Evolutionary conservation across 1,284 basidiomycete genomes (phyloP).

Genomic region (Hymenochaete sp.): DNA sequence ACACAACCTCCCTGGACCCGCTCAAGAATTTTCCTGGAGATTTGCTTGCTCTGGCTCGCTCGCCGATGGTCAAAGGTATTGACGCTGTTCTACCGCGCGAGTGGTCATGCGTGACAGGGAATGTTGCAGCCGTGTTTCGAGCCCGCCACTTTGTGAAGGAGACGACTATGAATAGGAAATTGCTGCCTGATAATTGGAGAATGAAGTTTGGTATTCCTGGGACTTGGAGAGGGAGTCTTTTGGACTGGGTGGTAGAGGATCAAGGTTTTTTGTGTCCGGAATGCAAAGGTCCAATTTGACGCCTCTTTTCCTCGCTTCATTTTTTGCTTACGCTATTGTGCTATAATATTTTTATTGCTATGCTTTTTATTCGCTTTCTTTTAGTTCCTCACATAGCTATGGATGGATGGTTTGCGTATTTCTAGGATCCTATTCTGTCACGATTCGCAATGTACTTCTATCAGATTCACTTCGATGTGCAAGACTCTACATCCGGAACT

Average conservation of each 20-base stretch:
- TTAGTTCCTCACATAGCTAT: no score
- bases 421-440: no score
- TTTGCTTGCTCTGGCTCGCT: slow-evolving; percentile 14
- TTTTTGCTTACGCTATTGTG: neutral
- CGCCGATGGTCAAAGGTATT: slow-evolving; percentile 14
- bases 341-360: no score
- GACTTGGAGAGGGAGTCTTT: neutral
- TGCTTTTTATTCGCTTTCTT: no score
- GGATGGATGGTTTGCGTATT: no score
- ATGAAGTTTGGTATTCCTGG: neutral
- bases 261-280: slow-evolving; percentile 5
- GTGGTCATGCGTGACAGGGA: slow-evolving; percentile 8
- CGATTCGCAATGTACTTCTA: no score
- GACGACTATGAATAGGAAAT: neutral
- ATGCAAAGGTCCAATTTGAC: slow-evolving; percentile 7
- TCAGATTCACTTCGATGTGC: no score
- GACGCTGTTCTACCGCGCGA: slow-evolving; percentile 6
- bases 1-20: neutral
- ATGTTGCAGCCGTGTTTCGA: slow-evolving; percentile 6
- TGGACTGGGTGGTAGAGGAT: slow-evolving; percentile 1
- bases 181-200: slow-evolving; percentile 1
- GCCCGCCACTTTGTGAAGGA: slow-evolving; percentile 4
- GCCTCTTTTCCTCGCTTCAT: neutral
- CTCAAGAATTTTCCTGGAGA: neutral
- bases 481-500: no score